A percentile compares a stretch with the other conserved stretches of the same genome.
These are phyloP conservation scores for Eucommia ulmoides DNA, from an alignment of 257 asterid genomes.

Conservation along the genomic window DNA sequence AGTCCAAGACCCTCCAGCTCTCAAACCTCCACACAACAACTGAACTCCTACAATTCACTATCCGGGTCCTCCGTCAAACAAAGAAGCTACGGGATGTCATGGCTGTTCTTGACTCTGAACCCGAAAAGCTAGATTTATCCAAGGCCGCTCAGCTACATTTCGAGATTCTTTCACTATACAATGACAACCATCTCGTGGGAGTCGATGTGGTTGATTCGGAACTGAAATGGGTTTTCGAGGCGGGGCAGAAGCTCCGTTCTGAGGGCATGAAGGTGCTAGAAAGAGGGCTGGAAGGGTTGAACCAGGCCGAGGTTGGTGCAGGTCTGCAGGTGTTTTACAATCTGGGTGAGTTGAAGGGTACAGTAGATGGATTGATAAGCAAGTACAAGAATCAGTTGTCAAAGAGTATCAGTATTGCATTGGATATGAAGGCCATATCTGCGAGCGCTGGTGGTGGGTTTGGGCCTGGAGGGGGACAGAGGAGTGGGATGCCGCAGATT, in stretches of 20 bases:
- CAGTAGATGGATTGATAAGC: constrained; percentile 83
- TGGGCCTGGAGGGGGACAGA: constrained; percentile 85
- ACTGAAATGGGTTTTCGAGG: constrained; percentile 77
- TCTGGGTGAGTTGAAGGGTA: constrained; percentile 86
- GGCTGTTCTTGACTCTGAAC: constrained; percentile 30
- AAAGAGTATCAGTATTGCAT: constrained; percentile 60
- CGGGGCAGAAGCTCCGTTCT: constrained; percentile 58
- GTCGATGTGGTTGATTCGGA: constrained; percentile 75
- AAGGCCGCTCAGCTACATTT: constrained; percentile 89
- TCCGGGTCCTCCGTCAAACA: constrained; percentile 46
- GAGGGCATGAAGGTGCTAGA: constrained; percentile 91
- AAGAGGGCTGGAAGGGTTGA: constrained; percentile 82
- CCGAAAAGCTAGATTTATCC: constrained; percentile 68
- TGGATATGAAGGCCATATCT: constrained; percentile 91
- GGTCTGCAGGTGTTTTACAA: constrained; percentile 96
- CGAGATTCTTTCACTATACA: constrained; percentile 61
- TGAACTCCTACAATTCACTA: constrained; percentile 47
- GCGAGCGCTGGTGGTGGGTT: constrained; percentile 35
- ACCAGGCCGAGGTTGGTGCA: constrained; percentile 93
- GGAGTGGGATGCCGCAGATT: constrained; percentile 91
- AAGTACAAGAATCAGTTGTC: constrained; percentile 76
- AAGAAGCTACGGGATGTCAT: constrained; percentile 59
- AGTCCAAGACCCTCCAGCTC: constrained; percentile 61
- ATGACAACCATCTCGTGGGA: constrained; percentile 64
- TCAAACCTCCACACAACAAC: constrained; percentile 58